phyloP scores from a whole-genome alignment of 192 early-diverging fungal genomes.

The Linderina pennispora region DNA sequence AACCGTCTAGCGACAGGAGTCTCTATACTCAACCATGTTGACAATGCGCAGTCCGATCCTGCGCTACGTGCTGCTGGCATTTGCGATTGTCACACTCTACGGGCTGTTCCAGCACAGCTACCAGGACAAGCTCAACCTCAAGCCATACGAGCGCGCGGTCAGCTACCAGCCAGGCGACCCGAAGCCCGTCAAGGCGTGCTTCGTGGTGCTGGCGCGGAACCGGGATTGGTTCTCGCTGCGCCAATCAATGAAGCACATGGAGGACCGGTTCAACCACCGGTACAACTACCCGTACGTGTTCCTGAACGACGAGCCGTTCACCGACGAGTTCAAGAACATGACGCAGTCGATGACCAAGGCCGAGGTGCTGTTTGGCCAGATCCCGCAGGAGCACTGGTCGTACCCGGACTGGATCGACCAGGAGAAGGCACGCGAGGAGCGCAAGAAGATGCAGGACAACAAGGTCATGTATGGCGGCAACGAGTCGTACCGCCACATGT shows the following conservation, averaged over 20 bases:
- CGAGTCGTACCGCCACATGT: conserved; percentile 60
- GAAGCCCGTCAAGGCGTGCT: conserved; percentile 51
- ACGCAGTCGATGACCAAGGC: conserved; percentile 51
- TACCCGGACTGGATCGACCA: conserved; percentile 71
- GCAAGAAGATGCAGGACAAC: conserved; percentile 49
- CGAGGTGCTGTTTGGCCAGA: conserved; percentile 54
- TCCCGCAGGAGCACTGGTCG: conserved; percentile 68
- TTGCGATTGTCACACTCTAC: conserved; percentile 11
- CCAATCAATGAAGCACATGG: conserved; percentile 61
- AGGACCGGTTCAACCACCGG: conserved; percentile 70
- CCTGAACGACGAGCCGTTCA: conserved; percentile 70
- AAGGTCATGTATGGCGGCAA: conserved; percentile 53
- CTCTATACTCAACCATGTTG: conserved; percentile 7
- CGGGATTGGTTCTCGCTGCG: conserved; percentile 56
- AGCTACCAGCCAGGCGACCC: conserved; percentile 31
- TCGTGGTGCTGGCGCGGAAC: conserved; percentile 67
- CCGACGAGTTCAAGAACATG: conserved; percentile 57
- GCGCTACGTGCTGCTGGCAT: conserved; percentile 30
- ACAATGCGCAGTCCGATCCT: conserved; percentile 22
- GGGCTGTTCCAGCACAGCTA: conserved; percentile 35
- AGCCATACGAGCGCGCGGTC: conserved; percentile 10
- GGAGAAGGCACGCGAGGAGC: conserved; percentile 37
- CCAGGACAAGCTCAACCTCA: conserved; percentile 8
- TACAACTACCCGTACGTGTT: conserved; percentile 83
- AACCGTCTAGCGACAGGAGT: background rate